Evolutionary conservation across 1,284 basidiomycete genomes (phyloP).

Genomic region (Apiotrichum veenhuisii): DNA sequence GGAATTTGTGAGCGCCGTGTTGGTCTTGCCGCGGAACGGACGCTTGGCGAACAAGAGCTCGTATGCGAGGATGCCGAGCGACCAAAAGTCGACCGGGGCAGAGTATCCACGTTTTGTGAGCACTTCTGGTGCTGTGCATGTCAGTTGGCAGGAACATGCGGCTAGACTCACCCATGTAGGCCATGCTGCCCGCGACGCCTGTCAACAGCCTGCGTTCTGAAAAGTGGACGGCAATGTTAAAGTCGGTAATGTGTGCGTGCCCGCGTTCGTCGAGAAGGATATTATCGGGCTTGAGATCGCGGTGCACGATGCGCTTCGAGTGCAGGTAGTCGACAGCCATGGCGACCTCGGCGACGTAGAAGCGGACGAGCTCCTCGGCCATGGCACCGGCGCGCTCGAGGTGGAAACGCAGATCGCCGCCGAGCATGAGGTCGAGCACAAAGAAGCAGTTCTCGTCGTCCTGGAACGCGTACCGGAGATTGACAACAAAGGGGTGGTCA

Average conservation of each 20-base stretch:
- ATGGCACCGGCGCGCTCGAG: slow-evolving; percentile 74
- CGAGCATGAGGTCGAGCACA: slow-evolving; percentile 93
- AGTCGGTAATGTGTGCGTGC: slow-evolving; percentile 95
- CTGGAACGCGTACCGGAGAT: slow-evolving; percentile 93
- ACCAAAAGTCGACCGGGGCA: slow-evolving; percentile 94
- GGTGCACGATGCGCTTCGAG: slow-evolving; percentile 84
- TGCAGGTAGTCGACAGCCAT: slow-evolving; percentile 86
- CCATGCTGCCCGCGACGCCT: slow-evolving; percentile 93
- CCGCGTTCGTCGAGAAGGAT: slow-evolving; percentile 86
- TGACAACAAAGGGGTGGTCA: slow-evolving; percentile 90
- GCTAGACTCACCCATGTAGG: slow-evolving; percentile 73
- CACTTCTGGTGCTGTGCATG: slow-evolving; percentile 74
- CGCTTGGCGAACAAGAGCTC: slow-evolving; percentile 87
- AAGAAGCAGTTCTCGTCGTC: slow-evolving; percentile 98
- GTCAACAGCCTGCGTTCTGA: slow-evolving; percentile 75
- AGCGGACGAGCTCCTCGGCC: slow-evolving; percentile 75
- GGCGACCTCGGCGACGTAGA: slow-evolving; percentile 86
- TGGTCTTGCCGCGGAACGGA: slow-evolving; percentile 87
- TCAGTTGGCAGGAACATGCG: neutral
- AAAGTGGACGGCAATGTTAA: slow-evolving; percentile 97
- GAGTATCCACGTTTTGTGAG: slow-evolving; percentile 69
- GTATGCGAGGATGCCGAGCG: slow-evolving; percentile 84
- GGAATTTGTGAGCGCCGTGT: slow-evolving; percentile 80
- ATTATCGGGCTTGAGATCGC: slow-evolving; percentile 96
- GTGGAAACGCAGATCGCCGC: slow-evolving; percentile 91